Evolutionary conservation across 768 basidiomycete genomes (phyloP).

Genomic region (Suillus americanus): DNA sequence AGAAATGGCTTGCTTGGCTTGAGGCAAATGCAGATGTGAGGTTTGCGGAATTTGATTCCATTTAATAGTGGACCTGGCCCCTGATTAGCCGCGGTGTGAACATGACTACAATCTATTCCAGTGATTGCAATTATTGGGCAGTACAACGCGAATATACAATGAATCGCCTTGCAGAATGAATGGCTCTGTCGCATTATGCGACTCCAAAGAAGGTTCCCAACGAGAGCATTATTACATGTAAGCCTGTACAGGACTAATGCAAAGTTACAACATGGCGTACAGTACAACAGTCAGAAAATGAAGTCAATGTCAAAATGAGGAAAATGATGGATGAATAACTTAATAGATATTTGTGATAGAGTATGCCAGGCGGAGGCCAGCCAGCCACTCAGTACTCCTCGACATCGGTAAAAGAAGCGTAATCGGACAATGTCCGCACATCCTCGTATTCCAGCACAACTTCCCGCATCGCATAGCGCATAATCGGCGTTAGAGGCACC

Average conservation of each 20-base stretch:
- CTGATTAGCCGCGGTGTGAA: not conserved
- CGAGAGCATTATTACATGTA: not conserved
- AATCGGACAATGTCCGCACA: slow-evolving; percentile 71
- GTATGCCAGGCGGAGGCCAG: slow-evolving; percentile 6
- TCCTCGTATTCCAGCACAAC: slow-evolving; percentile 84
- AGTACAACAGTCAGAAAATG: slow-evolving; percentile 10
- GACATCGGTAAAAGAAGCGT: slow-evolving; percentile 69
- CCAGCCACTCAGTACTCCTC: slow-evolving; percentile 56
- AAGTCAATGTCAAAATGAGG: not conserved
- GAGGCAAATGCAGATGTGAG: slow-evolving; percentile 89
- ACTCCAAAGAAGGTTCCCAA: not conserved
- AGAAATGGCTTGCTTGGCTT: slow-evolving; percentile 89
- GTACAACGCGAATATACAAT: not conserved
- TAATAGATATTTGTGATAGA: slow-evolving; percentile 1
- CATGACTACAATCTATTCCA: not conserved
- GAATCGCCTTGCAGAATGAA: not conserved
- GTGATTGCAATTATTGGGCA: not conserved
- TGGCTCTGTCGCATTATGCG: not conserved
- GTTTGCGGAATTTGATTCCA: slow-evolving; percentile 68
- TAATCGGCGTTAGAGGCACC: slow-evolving; percentile 76
- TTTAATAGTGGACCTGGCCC: not conserved
- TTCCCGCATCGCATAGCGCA: slow-evolving; percentile 81
- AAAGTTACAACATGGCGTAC: no score
- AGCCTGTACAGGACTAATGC: not conserved
- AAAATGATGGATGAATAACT: not conserved